A percentile compares a stretch with the other conserved stretches of the same genome.
These are phyloP conservation scores for Prunus dulcis DNA, from an alignment of 306 rosid genomes.

Conservation along the genomic window DNA sequence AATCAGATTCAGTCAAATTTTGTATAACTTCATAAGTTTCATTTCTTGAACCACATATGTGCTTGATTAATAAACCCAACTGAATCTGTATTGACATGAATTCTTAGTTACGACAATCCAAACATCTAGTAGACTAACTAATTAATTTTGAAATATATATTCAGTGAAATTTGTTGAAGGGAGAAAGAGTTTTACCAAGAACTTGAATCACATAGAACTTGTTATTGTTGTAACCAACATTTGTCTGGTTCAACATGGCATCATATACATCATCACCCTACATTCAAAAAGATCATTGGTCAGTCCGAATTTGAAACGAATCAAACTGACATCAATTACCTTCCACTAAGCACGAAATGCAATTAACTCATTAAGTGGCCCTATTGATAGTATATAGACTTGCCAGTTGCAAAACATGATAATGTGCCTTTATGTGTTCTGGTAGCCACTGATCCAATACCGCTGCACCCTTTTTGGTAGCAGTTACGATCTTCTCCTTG, in stretches of 20 bases:
- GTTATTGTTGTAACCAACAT: slow-evolving; percentile 77
- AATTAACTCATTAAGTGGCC: not conserved
- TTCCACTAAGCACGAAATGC: not conserved
- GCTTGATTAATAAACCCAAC: not conserved
- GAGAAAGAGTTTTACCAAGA: slow-evolving; percentile 55
- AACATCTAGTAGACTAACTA: not conserved
- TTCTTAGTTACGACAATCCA: not conserved
- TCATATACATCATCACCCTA: slow-evolving; percentile 83
- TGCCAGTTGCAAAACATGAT: slow-evolving; percentile 79
- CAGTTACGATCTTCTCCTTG: slow-evolving; percentile 64
- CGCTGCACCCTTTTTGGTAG: slow-evolving; percentile 85
- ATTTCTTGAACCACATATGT: not conserved
- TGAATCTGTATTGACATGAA: not conserved
- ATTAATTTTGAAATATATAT: not conserved
- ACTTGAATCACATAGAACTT: slow-evolving; percentile 85
- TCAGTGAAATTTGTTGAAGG: not conserved
- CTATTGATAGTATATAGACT: slow-evolving; percentile 21
- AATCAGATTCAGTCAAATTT: not conserved
- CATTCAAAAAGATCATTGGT: slow-evolving; percentile 12
- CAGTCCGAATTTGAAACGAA: slow-evolving; percentile 10
- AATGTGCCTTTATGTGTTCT: slow-evolving; percentile 59
- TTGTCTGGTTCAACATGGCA: slow-evolving; percentile 92
- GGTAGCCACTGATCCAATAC: slow-evolving; percentile 89
- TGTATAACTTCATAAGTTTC: not conserved
- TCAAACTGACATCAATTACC: not conserved